Evolutionary conservation across 768 basidiomycete species (phyloP), one percentile per base, ranked within the genome.

Genomic region (Amanita brunnescens): DNA sequence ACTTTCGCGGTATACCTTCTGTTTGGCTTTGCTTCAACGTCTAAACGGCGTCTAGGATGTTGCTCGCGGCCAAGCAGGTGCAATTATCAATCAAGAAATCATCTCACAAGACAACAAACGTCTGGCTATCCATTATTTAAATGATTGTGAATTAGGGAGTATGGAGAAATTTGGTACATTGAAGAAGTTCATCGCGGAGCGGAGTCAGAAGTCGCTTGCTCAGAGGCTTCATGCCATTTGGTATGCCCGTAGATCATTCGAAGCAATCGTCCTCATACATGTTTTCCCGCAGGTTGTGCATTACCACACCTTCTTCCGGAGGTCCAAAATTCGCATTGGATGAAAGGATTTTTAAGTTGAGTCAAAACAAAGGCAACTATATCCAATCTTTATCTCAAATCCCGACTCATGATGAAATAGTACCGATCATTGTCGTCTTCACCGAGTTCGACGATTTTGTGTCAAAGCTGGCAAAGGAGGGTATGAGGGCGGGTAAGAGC

Each of bases 371-470:
- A 26, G 44, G 52, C 32, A 26, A 47, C 24, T 45, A 29, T n/a
- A 14, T 18, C 21, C 23, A 35, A 29, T 29, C 26, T 29, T 29
- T 29, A 29, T 5, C 32, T 43, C 47, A 29, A 10, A 23, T 21
- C 34, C 12, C 9, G 4, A 29, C 4, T 42, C 63, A 59, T 54
- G 26, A 4, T 29, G 26, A 29, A 29, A 7, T 40, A 16, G 55
- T 64, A 38, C 64, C 66, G 16, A 46, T 67, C 43, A 59, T 67
- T 38, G 59, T 57, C 32, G 60, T 67, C 13, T 66, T 67, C 53
- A 67, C 66, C 14, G 64, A 67, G 49, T 67, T 62, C 37, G 66
- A 67, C 52, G 34, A 49, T 10, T 61, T 67, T 10, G 39, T 61
- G 16, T 51, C 43, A 3, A 26, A 23, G 5, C 24, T n/a, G 26